These are phyloP conservation scores for Capillidium heterosporum DNA, from an alignment of 371 early-diverging fungal species.

Conservation along the genomic window DNA sequence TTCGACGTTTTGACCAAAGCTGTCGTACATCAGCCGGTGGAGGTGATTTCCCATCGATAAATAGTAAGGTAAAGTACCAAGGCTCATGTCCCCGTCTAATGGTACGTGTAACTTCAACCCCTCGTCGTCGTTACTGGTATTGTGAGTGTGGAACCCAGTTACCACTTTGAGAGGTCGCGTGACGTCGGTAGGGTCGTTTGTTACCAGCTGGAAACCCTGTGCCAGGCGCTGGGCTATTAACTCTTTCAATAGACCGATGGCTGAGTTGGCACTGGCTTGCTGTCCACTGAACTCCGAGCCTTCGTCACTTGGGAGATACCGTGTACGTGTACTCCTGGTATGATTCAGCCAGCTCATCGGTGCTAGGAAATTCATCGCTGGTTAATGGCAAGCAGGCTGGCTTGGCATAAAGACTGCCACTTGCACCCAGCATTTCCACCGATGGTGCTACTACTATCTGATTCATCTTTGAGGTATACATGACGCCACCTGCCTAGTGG, in stretches of 20 bases:
- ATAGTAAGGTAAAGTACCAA: constrained; percentile 26
- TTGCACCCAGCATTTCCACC: constrained; percentile 9
- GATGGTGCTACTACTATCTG: constrained; percentile 17
- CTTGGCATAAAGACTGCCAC: constrained; percentile 72
- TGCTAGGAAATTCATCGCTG: constrained; percentile 69
- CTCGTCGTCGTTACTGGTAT: background rate
- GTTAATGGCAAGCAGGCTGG: constrained; percentile 91
- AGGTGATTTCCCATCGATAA: constrained; percentile 71
- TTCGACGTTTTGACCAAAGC: constrained; percentile 53
- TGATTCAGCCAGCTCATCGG: constrained; percentile 40
- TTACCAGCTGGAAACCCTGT: constrained; percentile 87
- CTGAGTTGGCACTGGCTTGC: constrained; percentile 14
- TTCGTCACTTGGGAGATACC: constrained; percentile 52
- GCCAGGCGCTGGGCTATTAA: constrained; percentile 76
- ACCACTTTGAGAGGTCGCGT: constrained; percentile 1
- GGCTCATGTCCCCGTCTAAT: background rate
- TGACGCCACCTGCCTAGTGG: constrained; percentile 71
- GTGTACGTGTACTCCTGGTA: constrained; percentile 72
- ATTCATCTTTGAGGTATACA: constrained; percentile 31
- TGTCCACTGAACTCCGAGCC: constrained; percentile 4
- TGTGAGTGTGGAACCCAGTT: constrained; percentile 1
- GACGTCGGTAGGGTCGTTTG: constrained; percentile 10
- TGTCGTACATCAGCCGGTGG: constrained; percentile 53
- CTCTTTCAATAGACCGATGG: constrained; percentile 56
- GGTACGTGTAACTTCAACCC: background rate